phyloP scores from a whole-genome alignment of 331 rosid species.

The Ulmus americana region DNA sequence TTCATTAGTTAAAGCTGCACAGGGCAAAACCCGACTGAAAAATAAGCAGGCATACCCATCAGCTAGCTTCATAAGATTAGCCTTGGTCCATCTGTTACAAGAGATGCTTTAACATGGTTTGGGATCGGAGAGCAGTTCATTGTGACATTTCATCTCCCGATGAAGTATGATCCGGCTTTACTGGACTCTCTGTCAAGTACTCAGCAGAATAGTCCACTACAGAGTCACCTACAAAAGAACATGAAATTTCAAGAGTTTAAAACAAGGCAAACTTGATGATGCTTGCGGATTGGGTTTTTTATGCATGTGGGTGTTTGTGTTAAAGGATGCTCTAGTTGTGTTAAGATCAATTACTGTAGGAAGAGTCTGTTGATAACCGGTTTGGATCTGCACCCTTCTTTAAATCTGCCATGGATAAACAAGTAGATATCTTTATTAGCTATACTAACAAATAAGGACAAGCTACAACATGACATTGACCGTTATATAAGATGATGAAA shows the following conservation, averaged over 20 bases:
- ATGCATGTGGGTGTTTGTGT: not conserved
- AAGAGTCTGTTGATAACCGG: constrained; percentile 46
- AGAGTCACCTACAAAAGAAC: constrained; percentile 53
- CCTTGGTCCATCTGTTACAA: constrained; percentile 23
- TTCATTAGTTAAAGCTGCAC: constrained; percentile 12
- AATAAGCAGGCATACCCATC: constrained; percentile 38
- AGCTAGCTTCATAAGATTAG: constrained; percentile 23
- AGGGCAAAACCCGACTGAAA: constrained; percentile 37
- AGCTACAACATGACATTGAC: not conserved
- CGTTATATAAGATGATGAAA: not conserved
- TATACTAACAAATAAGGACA: constrained; percentile 5
- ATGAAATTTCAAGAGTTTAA: constrained; percentile 16
- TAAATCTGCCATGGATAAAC: constrained; percentile 34
- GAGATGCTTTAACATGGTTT: constrained; percentile 16
- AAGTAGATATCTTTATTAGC: constrained; percentile 13
- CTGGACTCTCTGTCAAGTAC: constrained; percentile 23
- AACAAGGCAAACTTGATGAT: not conserved
- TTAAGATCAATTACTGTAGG: constrained; percentile 41
- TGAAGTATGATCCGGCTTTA: constrained; percentile 23
- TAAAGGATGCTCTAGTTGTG: constrained; percentile 13
- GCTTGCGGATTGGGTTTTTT: too few species aligned
- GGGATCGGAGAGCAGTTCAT: constrained; percentile 2
- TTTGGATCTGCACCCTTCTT: constrained; percentile 26
- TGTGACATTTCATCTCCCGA: constrained; percentile 33
- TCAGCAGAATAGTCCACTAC: constrained; percentile 36